Conservation (phyloP, 805 yeast genomes). For the Wickerhamomyces strasburgensis region DNA sequence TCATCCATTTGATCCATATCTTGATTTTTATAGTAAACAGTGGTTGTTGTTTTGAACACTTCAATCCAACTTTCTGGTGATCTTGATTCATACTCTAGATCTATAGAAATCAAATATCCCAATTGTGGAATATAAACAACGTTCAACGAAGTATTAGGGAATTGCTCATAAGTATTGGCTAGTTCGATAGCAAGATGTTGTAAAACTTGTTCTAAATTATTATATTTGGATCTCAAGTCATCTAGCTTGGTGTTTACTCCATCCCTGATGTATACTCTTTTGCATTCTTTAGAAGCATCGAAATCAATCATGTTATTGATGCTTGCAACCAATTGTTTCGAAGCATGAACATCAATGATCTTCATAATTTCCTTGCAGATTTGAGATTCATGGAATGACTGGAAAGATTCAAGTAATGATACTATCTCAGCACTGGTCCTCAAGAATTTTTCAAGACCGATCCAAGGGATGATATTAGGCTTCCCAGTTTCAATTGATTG, state of each 20-base stretch:
- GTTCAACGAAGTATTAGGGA: slow-evolving; percentile 22
- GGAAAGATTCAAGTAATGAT: background rate
- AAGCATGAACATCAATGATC: slow-evolving; percentile 5
- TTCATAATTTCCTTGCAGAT: slow-evolving; percentile 17
- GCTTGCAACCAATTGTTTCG: slow-evolving; percentile 14
- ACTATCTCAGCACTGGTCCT: slow-evolving; percentile 16
- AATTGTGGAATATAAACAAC: slow-evolving; percentile 42
- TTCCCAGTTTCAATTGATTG: slow-evolving; percentile 24
- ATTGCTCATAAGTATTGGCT: slow-evolving; percentile 2
- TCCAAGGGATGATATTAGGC: slow-evolving; percentile 27
- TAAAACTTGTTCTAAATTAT: slow-evolving; percentile 27
- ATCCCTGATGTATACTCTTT: slow-evolving; percentile 26
- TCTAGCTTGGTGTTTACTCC: slow-evolving; percentile 28
- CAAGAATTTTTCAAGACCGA: slow-evolving; percentile 23
- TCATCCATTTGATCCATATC: slow-evolving; percentile 30
- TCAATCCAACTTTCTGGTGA: slow-evolving; percentile 29
- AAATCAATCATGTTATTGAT: slow-evolving; percentile 32
- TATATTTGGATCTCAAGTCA: slow-evolving; percentile 15
- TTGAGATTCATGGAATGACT: background rate
- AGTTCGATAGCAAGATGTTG: slow-evolving; percentile 21
- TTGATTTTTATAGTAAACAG: slow-evolving; percentile 32
- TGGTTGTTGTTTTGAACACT: slow-evolving; percentile 34
- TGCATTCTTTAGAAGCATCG: slow-evolving; percentile 28
- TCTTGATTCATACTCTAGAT: slow-evolving; percentile 1
- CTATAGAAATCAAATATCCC: slow-evolving; percentile 35